Evolutionary conservation across 257 asterid genomes (phyloP), one percentile per base, ranked within the genome.

Genomic region (Apocynum venetum): DNA sequence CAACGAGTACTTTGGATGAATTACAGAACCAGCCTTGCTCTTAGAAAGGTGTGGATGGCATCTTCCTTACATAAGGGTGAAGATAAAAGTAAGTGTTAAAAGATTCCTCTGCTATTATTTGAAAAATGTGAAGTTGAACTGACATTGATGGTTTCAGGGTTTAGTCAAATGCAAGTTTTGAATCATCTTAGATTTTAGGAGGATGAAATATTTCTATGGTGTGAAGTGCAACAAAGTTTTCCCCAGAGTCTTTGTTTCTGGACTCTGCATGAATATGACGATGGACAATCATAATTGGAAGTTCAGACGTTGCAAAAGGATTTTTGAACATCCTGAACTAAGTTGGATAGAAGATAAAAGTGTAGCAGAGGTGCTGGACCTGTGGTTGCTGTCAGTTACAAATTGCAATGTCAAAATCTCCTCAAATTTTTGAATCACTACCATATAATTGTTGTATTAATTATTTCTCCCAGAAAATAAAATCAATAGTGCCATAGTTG

Each of bases 41-140:
- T 69, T 78, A 84, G 94, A 82, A 90, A 87, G 89, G 97, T 90
- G 73, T 93, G 99, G 99, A 82, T 95, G 93, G 99, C 96, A 74
- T 89, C 99, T 80, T 95, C 99, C 73, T 89, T 95, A 80, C 97
- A 95, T 76, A 84, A 79, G 86, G 97, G 92, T 75, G 99, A 95
- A 89, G 97, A 91, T 78, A 86, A 86, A 83, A 91, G 99, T 91
- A 82, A 72, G 80, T 79, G 70, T 53, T 73, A 40, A 43, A 31
- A 49, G 44, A 13, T 15, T 52, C 4, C 36, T 1, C 6, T 40
- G 59, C 53, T 9, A 35, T 3, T 36, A 44, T 52, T 56, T 38
- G 53, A 15, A 19, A 25, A 69, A 63, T 61, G 41, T 41, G 2
- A 59, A 7, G 52, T 44, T 43, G 77, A 20, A 38, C 44, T 40